These are phyloP conservation scores for Exsudoporus frostii DNA, from an alignment of 768 basidiomycete genomes.

Conservation along the genomic window DNA sequence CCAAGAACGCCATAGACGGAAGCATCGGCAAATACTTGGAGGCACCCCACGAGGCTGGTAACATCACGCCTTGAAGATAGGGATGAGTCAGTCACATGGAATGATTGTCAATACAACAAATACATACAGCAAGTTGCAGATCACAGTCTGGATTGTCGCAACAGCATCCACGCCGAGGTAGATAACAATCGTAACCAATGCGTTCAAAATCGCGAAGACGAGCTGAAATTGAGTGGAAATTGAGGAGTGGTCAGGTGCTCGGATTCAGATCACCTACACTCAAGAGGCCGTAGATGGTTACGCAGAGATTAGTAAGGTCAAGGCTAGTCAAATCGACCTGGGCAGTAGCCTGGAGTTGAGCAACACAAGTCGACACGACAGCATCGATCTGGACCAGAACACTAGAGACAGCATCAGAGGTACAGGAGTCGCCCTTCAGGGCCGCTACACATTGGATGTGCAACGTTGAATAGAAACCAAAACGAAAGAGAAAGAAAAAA, in stretches of 20 bases:
- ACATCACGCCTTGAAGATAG: not conserved
- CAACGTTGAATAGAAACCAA: not conserved
- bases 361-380: constrained; percentile 3
- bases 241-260: fast-evolving
- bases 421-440: constrained; percentile 4
- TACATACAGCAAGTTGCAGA: constrained; percentile 16
- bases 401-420: constrained; percentile 1
- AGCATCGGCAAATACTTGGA: constrained; percentile 5
- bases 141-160: not conserved
- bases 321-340: constrained; percentile 7
- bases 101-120: not conserved
- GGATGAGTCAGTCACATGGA: not conserved
- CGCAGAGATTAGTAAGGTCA: constrained; percentile 3
- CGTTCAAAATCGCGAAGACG: constrained; percentile 1
- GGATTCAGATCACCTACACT: not conserved
- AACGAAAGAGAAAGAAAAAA: not conserved
- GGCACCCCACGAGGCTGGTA: constrained; percentile 9
- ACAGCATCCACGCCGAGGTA: not conserved
- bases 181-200: constrained; percentile 3
- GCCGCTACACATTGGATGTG: not conserved
- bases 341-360: constrained; percentile 6
- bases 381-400: constrained; percentile 13
- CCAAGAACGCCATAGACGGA: constrained; percentile 5
- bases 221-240: not conserved
- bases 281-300: constrained; percentile 4